Evolutionary conservation across 805 yeast species (phyloP).

Genomic region (Lipomyces sp.): DNA sequence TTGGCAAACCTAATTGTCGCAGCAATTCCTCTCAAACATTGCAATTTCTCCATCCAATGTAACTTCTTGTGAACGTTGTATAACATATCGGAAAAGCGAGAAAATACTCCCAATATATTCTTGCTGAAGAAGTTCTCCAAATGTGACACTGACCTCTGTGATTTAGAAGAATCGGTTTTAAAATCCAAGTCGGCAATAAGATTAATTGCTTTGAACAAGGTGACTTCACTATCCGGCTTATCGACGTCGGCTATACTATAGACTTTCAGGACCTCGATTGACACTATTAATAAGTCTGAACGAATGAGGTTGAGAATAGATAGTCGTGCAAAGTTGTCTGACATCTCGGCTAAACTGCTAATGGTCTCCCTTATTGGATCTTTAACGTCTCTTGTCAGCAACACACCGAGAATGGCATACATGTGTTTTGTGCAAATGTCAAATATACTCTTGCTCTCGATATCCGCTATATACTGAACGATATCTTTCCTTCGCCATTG

Average conservation of each 20-base stretch:
- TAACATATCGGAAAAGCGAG: constrained; percentile 76
- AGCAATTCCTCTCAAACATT: constrained; percentile 74
- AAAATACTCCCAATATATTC: constrained; percentile 74
- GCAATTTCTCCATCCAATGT: constrained; percentile 71
- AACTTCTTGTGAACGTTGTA: constrained; percentile 73
- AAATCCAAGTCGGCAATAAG: constrained; percentile 29
- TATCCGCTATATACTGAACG: constrained; percentile 63
- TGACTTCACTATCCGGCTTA: constrained; percentile 13
- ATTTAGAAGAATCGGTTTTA: neutral
- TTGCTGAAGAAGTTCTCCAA: constrained; percentile 56
- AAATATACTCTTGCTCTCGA: constrained; percentile 52
- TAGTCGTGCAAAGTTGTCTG: constrained; percentile 52
- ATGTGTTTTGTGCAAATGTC: constrained; percentile 56
- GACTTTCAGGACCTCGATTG: constrained; percentile 50
- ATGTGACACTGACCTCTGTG: neutral
- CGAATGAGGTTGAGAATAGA: constrained; percentile 43
- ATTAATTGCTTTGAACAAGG: constrained; percentile 27
- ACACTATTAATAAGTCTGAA: constrained; percentile 37
- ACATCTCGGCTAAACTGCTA: constrained; percentile 58
- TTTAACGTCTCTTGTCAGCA: constrained; percentile 56
- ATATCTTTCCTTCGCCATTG: constrained; percentile 67
- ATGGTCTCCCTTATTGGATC: constrained; percentile 58
- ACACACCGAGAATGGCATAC: constrained; percentile 60
- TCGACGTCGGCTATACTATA: constrained; percentile 45
- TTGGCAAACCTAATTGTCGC: constrained; percentile 62